Evolutionary conservation across 2,329 filamentous ascomycete genomes (phyloP), one percentile per base, ranked within the genome.

Genomic region (Parastagonospora avenae): DNA sequence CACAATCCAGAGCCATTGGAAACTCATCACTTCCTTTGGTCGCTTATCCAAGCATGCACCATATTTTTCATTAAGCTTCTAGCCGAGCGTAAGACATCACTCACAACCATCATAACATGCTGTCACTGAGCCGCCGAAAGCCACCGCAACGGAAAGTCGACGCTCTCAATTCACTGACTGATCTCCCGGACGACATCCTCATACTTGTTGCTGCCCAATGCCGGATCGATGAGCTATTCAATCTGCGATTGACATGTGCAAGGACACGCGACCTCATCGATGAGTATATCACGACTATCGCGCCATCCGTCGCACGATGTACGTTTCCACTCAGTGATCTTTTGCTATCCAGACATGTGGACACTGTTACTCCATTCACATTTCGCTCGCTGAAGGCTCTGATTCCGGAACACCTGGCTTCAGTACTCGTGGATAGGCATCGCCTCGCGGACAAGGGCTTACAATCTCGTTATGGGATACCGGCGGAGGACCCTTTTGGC

Each of bases 141-240:
- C 7, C 29, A n/a, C 24, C 30, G 15, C 30, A 14, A 16, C 38
- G 28, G 5, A 11, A 24, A 19, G n/a, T 30, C 8, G 33, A 8
- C 15, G 15, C 27, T 15, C 14, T 9, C 42, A 41, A 33, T 61
- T 66, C 44, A 40, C 11, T 45, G n/a, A 27, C 55, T 32, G 48
- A 54, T 8, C 54, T 71, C 4, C 65, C 66, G 7, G 67, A 69
- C 32, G 67, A 72, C 33, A 47, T 72, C 14, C 64, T 73, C 36
- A 66, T 72, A 45, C 32, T 66, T 7, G 58, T 72, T 14, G 57
- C 51, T 41, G 64, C 51, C 8, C 56, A 62, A 45, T 71, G 66
- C 41, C 57, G 58, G 35, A 57, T 73, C 40, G 67, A 70, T 45
- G 62, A 66, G 29, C 48, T 73, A 10, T 49, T 65, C 5, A 33